Percentiles rank a stretch among this genome's conserved stretches.
These are phyloP conservation scores for Wickerhamiella alocasiicola DNA, from an alignment of 805 yeast species.

Conservation along the genomic window DNA sequence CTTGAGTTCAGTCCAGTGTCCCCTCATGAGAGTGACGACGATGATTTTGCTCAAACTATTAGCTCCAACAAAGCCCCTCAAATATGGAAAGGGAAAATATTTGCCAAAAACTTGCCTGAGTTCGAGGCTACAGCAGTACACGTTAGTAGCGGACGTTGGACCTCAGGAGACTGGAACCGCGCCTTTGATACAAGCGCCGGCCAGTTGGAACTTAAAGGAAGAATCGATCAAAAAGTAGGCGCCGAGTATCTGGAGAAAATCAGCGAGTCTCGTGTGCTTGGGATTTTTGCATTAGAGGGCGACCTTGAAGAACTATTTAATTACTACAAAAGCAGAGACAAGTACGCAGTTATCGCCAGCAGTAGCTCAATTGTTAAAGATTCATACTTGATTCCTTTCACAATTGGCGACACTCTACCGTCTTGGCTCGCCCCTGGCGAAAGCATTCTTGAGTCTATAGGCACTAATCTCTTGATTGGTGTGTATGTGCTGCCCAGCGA, in stretches of 20 bases:
- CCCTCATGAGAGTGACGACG: constrained; percentile 26
- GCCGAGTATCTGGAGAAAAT: constrained; percentile 40
- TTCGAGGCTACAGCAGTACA: constrained; percentile 33
- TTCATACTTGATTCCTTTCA: constrained; percentile 43
- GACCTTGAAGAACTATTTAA: constrained; percentile 30
- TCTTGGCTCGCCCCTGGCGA: not conserved
- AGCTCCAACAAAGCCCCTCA: constrained; percentile 10
- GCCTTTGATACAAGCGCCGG: constrained; percentile 17
- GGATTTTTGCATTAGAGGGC: constrained; percentile 33
- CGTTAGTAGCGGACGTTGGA: constrained; percentile 25
- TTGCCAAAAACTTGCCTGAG: constrained; percentile 38
- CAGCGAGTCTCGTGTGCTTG: constrained; percentile 38
- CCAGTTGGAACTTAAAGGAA: constrained; percentile 44
- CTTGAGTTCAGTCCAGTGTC: constrained; percentile 1
- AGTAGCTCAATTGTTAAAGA: constrained; percentile 45
- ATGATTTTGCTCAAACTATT: constrained; percentile 27
- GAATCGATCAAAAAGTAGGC: constrained; percentile 44
- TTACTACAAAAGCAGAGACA: constrained; percentile 35
- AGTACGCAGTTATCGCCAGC: constrained; percentile 49
- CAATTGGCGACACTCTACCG: not conserved
- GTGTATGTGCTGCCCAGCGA: constrained; percentile 5
- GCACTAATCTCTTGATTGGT: not conserved
- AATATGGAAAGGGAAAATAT: constrained; percentile 37
- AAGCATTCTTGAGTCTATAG: not conserved
- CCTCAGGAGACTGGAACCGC: constrained; percentile 20